Evolutionary conservation across 1,284 basidiomycete genomes (phyloP).

Genomic region (Earliella scabrosa): DNA sequence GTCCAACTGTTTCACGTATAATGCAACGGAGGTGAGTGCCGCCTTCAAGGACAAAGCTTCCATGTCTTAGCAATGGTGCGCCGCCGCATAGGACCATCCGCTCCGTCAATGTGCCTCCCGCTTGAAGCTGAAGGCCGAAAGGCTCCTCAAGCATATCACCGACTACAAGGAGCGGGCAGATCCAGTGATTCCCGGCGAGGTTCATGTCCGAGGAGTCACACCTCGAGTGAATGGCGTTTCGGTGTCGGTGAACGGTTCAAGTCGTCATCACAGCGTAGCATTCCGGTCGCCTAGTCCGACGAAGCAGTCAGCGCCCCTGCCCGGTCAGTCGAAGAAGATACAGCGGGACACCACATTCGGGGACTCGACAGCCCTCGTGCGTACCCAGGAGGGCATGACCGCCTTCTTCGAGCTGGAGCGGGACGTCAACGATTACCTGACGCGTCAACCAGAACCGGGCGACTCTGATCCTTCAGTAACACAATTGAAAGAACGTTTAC

Average conservation of each 20-base stretch:
- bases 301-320: slow-evolving; percentile 26
- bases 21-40: slow-evolving; percentile 75
- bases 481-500: slow-evolving; percentile 41
- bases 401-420: slow-evolving; percentile 60
- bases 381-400: slow-evolving; percentile 81
- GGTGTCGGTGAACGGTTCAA: slow-evolving; percentile 34
- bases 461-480: slow-evolving; percentile 13
- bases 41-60: not conserved
- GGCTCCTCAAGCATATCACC: slow-evolving; percentile 85
- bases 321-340: slow-evolving; percentile 23
- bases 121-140: slow-evolving; percentile 79
- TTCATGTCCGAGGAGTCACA: slow-evolving; percentile 36
- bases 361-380: slow-evolving; percentile 73
- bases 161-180: slow-evolving; percentile 84
- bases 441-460: slow-evolving; percentile 4
- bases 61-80: not conserved
- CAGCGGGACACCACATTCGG: slow-evolving; percentile 52
- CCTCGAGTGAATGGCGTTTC: slow-evolving; percentile 39
- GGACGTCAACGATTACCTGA: slow-evolving; percentile 39
- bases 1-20: slow-evolving; percentile 95
- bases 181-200: slow-evolving; percentile 58
- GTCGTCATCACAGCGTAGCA: slow-evolving; percentile 24
- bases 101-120: slow-evolving; percentile 79
- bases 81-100: slow-evolving; percentile 63
- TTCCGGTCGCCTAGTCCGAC: slow-evolving; percentile 35